Base-by-base conservation (phyloP, 2,329 filamentous ascomycete genomes). In the Calonectria honghensis region DNA sequence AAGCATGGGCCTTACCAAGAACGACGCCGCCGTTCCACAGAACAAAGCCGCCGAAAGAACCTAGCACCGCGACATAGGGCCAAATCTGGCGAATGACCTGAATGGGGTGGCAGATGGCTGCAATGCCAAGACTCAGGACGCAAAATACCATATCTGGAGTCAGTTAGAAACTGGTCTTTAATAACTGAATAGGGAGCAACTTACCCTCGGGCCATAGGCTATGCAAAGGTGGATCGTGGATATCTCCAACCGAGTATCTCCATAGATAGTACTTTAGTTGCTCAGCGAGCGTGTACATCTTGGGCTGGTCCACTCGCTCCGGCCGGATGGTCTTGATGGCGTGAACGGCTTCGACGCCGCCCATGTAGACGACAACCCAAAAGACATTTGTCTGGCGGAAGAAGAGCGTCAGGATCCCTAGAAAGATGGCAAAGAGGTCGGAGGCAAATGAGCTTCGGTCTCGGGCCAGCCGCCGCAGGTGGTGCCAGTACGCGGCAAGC, bases 381-480 rank as follows among this genome's bases (percentile, higher is more conserved):
- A 99, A 98, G 71, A 98, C 94, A 81, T 99, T 99, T 0, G 97
- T 99, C 84, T 99, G 97, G 31, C 97, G 90, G 88, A 98, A 97
- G 3, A 90, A 86, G 27, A 99, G 88, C 1, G 95, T 89, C 1
- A 91, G 76, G 0, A 95, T 76, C 0, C 96, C 96, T 7, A 93
- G 83, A 0, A 88, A 1, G 0, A 95, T 75, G 0, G 87, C 87
- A 14, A 79, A 75, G 0, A 92, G 1, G 64, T 88, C 87, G 54
- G 84, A 89, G 10, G 79, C 4, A 6, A 86, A 20, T 0, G 85
- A 85, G 6, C 82, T 84, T 9, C 61, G 66, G 14, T 80, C 75
- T 39, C 77, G 73, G 24, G 83, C 84, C 2, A 90, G 76, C 20
- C 91, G 88, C 31, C 81, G 75, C 6, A 92, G 83, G 75, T 91